Evolutionary conservation across 2,329 filamentous ascomycete species (phyloP), one percentile per base, ranked within the genome.

Genomic region (Furcasterigmium furcatum): DNA sequence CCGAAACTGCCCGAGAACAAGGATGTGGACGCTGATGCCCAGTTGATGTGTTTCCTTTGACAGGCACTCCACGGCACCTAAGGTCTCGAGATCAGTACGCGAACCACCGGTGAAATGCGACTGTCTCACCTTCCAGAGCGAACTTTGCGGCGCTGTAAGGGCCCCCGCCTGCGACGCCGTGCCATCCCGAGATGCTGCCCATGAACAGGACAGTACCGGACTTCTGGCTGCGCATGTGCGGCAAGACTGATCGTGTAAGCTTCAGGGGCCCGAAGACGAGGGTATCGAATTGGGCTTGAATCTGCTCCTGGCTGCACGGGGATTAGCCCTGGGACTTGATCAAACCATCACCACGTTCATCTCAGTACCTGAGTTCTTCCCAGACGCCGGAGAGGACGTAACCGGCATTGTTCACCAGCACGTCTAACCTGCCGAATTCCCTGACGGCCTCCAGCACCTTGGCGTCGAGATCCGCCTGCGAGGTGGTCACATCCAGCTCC

Each of bases 1-100:
- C 3, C 65, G 58, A 44, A 72, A 76, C 42, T 70, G 71, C 38
- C 72, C 70, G 5, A 73, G 54, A 0, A 70, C 53, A 2, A 70
- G 52, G 0, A 69, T 52, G 19, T 65, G 58, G 29, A 75, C 53
- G 2, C 58, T 60, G 6, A 49, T 44, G 7, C 51, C 41, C 10
- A 59, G 44, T 2, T 58, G 51, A 1, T 49, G 50, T 4, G 58
- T 43, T 19, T 60, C 58, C 39, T 59, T 59, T 1, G 54, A 46
- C 4, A 60, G 51, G 13, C 54, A 59, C 35, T 59, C 55, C 4
- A 57, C 51, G 1, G 55, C 51, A 5, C 55, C 56, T 60, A 24
- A 9, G 13, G 9, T 3, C 9, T 18, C 34, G 16, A 18, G n/a
- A 19, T 36, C 9, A 36, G 10, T 36, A 20, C n/a, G 34, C 34